Base-by-base conservation (phyloP, 2,329 filamentous ascomycete genomes). In the Alternaria sp. region DNA sequence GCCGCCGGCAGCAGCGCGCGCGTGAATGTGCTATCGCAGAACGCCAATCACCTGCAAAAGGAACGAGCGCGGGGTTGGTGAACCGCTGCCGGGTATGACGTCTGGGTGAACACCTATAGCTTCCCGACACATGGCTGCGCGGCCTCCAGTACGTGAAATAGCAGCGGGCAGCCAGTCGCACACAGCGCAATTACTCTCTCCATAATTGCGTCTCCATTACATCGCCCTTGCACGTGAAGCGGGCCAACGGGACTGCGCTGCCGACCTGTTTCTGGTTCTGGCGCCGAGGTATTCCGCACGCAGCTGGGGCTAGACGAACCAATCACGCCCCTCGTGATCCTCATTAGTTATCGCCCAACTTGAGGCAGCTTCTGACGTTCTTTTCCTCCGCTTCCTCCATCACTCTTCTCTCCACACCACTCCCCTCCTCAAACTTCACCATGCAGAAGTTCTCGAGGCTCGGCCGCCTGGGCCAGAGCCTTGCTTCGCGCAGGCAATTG, bases 371-470 rank as follows among this genome's bases (percentile, higher is more conserved):
- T 78, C 75, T 78, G 72, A 74, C 75, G 57, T 74, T 77, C 73
- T 77, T 76, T 75, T 75, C 73, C 65, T 71, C 69, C 65, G 66
- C 71, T 67, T 61, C 66, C 71, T 74, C 73, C 75, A 70, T 75
- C 70, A 60, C 67, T 69, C 69, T 67, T 74, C 69, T 63, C 74
- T 78, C 78, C 78, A 78, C 78, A 73, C 77, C 76, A 76, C 75
- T 75, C 72, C 72, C 70, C 44, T 23, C 44, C 45, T 71, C 75
- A 64, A 72, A 73, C 69, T 67, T 67, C 71, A 88, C 76, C 80
- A 92, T 92, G 89, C 85, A 92, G 84, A 89, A 88, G 78, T 88
- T 89, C 80, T 87, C 89, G 85, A 89, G 90, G 85, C 84, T 90
- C 82, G 85, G 90, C 85, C 88, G 88, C 76, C 80, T 87, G 75